Base-by-base conservation (phyloP, 495 filamentous ascomycete genomes). In the Hypoxylon crocopeplum region DNA sequence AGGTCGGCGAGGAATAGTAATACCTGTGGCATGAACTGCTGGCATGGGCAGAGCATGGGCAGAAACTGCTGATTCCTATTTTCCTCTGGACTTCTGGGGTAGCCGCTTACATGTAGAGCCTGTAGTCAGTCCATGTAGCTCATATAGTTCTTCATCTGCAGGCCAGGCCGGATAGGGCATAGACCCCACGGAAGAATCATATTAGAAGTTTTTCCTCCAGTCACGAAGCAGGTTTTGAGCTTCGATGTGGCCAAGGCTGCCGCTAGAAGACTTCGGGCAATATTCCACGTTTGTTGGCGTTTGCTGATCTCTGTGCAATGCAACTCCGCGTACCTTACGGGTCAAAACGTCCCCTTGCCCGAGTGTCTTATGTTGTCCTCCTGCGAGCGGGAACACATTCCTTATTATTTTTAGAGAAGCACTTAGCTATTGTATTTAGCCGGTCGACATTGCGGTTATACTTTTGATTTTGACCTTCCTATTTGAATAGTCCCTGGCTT, bases 181-280 rank as follows among this genome's bases (percentile, higher is more conserved):
- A 59, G 33, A 42, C 48, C 33, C 15, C 20, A 51, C 61, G 55
- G 61, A 64, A 55, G 37, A 64, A 55, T 42, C 32, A 55, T 45
- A 55, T 34, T 59, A 22, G 29, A 36, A 58, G 55, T 59, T 64
- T 64, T 64, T 64, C 61, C 61, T 59, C 61, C 61, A 64, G 61
- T 64, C 2, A 50, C 41, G 45, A 40, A 11, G 25, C 27, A 27
- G 40, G 1, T 27, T 27, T 56, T 17, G n/a, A 37, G 41, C 36
- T 58, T 48, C 48, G 25, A 63, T 53, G 29, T 30, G 44, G 48
- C 48, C 34, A 57, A 48, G 48, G 48, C 22, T 17, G 16, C 40
- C 39, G 24, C 24, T 27, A 27, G 24, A 27, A 27, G 46, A 52
- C 4, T 17, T 52, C 53, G 53, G 48, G 53, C 53, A 64, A 52